Base-by-base conservation (phyloP, 306 rosid genomes). In the Glycine tomentella region DNA sequence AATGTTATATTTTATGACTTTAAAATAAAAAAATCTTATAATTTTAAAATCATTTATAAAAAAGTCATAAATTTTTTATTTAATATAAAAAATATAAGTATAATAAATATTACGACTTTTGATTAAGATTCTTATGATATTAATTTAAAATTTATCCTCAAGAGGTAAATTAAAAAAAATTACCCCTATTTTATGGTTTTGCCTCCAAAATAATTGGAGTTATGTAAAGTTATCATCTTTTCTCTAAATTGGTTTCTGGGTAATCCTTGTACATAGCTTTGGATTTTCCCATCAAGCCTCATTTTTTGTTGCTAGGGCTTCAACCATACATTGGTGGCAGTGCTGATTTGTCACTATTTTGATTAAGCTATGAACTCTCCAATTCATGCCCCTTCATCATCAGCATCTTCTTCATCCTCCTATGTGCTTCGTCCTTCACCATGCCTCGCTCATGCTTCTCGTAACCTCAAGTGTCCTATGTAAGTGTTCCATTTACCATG, bases 401-500 rank as follows among this genome's bases (percentile, higher is more conserved):
- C 88, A 33, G 72, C 70, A 7, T 77, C 89, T 83, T 80, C 87
- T 67, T 84, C 86, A 3, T 77, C 88, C 59, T 75, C 83, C 7
- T 81, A 66, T 34, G 14, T 80, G 61, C 74, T 79, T 81, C 62
- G 72, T 79, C 83, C 86, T 83, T 79, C 83, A 72, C 75, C 87
- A 55, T 42, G 81, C 11, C 82, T 84, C 80, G 33, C 85, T 76
- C 77, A 85, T 64, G 84, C 88, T 74, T 84, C 90, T 82, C 80
- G 78, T 31, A 80, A 63, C 72, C 75, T 78, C 87, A 87, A 84
- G 87, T 77, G 69, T 73, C 90, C 87, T 38, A 33, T 65, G 88
- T 89, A 62, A 83, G 86, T 70, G 40, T 82, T 62, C 53, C 68
- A 44, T 42, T 33, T 17, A 10, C 25, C 62, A 9, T 15, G 0